Percentiles rank a stretch among this genome's conserved stretches.
These are phyloP conservation scores for Pseudocercospora fijiensis DNA, from an alignment of 2,329 filamentous ascomycete species.

Conservation along the genomic window DNA sequence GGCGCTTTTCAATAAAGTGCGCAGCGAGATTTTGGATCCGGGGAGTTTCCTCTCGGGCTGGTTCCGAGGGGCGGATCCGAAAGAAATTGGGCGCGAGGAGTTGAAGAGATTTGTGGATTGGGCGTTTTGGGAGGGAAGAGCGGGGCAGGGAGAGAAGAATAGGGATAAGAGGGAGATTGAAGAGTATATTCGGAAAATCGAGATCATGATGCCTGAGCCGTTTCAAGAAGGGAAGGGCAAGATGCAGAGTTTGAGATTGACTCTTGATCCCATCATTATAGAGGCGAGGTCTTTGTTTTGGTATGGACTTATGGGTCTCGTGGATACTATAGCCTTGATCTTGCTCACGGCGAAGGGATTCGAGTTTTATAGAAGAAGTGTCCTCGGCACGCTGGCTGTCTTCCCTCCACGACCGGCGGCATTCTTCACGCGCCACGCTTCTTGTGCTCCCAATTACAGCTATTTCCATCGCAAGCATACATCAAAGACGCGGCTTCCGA, in stretches of 20 bases:
- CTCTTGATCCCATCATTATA: constrained; percentile 62
- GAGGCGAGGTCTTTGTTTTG: constrained; percentile 57
- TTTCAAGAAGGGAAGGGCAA: constrained; percentile 57
- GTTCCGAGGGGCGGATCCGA: constrained; percentile 61
- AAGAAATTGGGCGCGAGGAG: constrained; percentile 66
- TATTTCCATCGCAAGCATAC: constrained; percentile 69
- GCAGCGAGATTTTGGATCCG: constrained; percentile 55
- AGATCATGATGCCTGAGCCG: constrained; percentile 52
- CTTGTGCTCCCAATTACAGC: constrained; percentile 52
- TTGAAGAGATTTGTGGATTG: constrained; percentile 65
- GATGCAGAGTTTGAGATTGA: constrained; percentile 61
- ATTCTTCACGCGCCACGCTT: constrained; percentile 48
- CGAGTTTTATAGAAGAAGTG: constrained; percentile 26
- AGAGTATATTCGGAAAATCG: constrained; percentile 54
- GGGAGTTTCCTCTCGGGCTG: constrained; percentile 61
- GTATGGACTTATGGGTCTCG: constrained; percentile 58
- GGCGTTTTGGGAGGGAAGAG: constrained; percentile 65
- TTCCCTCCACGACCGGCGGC: constrained; percentile 60
- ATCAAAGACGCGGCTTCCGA: constrained; percentile 56
- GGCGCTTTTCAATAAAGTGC: constrained; percentile 58
- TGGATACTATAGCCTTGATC: constrained; percentile 44
- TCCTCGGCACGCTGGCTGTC: constrained; percentile 45
- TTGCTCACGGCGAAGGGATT: constrained; percentile 30
- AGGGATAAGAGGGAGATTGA: constrained; percentile 56
- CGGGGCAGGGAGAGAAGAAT: constrained; percentile 50